Evolutionary conservation across 805 yeast species (phyloP).

Genomic region (Ascoidea rubescens): DNA sequence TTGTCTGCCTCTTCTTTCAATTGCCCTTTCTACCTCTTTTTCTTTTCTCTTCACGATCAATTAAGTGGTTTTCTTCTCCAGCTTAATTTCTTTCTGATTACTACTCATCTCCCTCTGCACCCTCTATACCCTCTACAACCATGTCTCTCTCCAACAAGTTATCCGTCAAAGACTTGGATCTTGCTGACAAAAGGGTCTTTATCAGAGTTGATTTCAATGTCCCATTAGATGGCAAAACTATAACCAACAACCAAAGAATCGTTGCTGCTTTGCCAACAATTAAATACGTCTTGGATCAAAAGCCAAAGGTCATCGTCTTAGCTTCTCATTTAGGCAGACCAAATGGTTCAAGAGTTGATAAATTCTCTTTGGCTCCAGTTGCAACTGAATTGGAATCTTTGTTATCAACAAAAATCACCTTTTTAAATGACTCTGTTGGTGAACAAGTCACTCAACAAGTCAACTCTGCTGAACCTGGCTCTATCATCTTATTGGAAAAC

Average conservation of each 20-base stretch:
- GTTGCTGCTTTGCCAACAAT: conserved; percentile 99
- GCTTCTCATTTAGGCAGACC: conserved; percentile 99
- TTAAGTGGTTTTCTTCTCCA: no score
- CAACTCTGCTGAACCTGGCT: conserved; percentile 59
- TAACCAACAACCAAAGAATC: conserved; percentile 98
- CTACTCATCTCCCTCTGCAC: no score
- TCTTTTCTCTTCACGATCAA: no score
- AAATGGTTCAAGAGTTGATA: conserved; percentile 77
- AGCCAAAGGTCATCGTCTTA: conserved; percentile 81
- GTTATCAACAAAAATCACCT: conserved; percentile 59
- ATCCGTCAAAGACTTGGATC: conserved; percentile 81
- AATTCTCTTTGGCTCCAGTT: conserved; percentile 89
- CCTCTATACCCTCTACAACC: not conserved
- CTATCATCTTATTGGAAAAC: conserved; percentile 87
- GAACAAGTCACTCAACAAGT: conserved; percentile 73
- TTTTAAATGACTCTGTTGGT: conserved; percentile 89
- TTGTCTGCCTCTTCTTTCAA: no score
- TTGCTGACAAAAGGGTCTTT: conserved; percentile 88
- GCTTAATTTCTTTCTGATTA: no score
- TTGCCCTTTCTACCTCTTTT: no score
- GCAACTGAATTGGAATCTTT: conserved; percentile 77
- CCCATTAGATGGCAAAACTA: conserved; percentile 88
- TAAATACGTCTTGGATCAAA: conserved; percentile 81
- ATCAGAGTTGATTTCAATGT: conserved; percentile 97
- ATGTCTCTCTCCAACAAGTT: conserved; percentile 94